Base-by-base conservation (phyloP, 495 filamentous ascomycete species). In the Gamarada debralockiae region DNA sequence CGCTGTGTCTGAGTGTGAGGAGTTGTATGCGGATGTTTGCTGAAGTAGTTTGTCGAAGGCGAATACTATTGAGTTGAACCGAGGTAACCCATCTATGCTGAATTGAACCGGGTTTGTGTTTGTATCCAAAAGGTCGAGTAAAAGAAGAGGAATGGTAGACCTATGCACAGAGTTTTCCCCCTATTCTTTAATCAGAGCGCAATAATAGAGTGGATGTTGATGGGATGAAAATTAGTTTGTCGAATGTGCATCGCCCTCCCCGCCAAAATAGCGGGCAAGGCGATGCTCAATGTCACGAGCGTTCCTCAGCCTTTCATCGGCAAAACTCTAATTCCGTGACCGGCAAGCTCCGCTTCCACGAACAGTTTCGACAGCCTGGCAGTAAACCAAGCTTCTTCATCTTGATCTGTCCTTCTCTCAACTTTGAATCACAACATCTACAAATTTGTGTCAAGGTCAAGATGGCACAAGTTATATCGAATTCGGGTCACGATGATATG, bases 401-500 rank as follows among this genome's bases (percentile, higher is more conserved):
- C n/a, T 29, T 4, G 10, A 29, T 29, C 27, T 29, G n/a, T 34
- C 24, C 18, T 37, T 17, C 39, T 48, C 25, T 27, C 46, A 31
- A 39, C 42, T n/a, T 55, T 51, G 37, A 17, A 53, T 14, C 31
- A 53, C 46, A 57, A 34, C 25, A 47, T 17, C 15, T 15, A 3
- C 36, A 38, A 52, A 50, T 48, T 44, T 41, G 54, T 40, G 57
- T 57, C 51, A 64, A 89, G 22, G 57, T 57, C 53, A 64, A 89
- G 22, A 63, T 63, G 85, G 85, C 89, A 56, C 89, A 95, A 78
- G 82, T 90, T 58, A 91, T 92, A 65, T 83, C 89, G 36, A 92
- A 92, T 70, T 89, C 89, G 54, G 86, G 89, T 65, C 93, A 98
- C 73, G 95, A 97, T 85, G 92, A 96, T 69, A 97, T 98, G 92